Conservation (phyloP, 2,329 filamentous ascomycete species). For the Purpureocillium lavendulum region DNA sequence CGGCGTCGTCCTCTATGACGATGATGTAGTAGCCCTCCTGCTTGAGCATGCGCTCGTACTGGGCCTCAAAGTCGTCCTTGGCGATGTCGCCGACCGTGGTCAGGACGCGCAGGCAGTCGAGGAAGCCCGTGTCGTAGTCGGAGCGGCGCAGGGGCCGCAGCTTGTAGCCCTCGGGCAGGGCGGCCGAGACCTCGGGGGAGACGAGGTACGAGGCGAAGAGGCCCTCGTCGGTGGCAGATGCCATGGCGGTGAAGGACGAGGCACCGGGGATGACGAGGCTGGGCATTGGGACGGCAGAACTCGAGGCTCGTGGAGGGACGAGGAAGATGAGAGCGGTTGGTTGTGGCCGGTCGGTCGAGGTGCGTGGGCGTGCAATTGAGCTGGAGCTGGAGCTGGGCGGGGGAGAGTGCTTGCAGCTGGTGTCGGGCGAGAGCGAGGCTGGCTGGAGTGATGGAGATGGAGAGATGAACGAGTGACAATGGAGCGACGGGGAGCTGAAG, state of each 20-base stretch:
- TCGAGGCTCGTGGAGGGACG: slow-evolving; percentile 5
- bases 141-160: slow-evolving; percentile 70
- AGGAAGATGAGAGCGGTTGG: slow-evolving; percentile 1
- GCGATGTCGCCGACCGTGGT: slow-evolving; percentile 87
- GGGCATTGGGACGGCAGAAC: too few species aligned
- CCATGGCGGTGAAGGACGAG: slow-evolving; percentile 9
- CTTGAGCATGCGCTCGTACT: slow-evolving; percentile 73
- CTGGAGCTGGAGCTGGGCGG: too few species aligned
- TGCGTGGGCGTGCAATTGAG: too few species aligned
- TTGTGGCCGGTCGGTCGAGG: too few species aligned
- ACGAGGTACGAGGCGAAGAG: slow-evolving; percentile 76
- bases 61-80: slow-evolving; percentile 64
- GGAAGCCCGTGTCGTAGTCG: slow-evolving; percentile 76
- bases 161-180: slow-evolving; percentile 72
- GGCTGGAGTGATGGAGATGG: too few species aligned
- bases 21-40: slow-evolving; percentile 79
- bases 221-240: slow-evolving; percentile 35
- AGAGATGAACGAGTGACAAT: too few species aligned
- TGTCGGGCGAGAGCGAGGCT: too few species aligned
- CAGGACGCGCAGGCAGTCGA: slow-evolving; percentile 84
- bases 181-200: slow-evolving; percentile 62
- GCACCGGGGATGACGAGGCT: background rate
- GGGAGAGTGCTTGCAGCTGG: too few species aligned
- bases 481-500: too few species aligned
- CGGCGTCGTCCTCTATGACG: slow-evolving; percentile 65